Base-by-base conservation (phyloP, 768 basidiomycete genomes). In the Tylopilus subfusipes region DNA sequence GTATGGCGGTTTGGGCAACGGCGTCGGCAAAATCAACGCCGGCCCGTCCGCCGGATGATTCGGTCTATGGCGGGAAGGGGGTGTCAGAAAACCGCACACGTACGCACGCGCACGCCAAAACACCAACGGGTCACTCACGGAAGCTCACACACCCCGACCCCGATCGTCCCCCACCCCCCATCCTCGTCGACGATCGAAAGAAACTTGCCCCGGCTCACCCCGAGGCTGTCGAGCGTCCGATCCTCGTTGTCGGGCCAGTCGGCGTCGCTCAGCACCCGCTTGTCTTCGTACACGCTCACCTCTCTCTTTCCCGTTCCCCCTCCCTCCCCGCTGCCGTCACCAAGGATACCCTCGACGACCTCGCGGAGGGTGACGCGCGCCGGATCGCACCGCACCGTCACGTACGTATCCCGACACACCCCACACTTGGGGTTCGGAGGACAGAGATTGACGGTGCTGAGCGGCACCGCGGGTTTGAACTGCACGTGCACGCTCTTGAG, bases 201-300 rank as follows among this genome's bases (percentile, higher is more conserved):
- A 73, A 97, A 96, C 73, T 86, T 94, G 39, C 95, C 93, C 51
- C 86, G 73, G 0, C 80, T 82, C 30, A 96, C 83, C 44, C 82
- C 88, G 51, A 98, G 65, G 60, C 90, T 90, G 59, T 84, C 88
- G 60, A 99, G 68, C 44, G 91, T 93, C 56, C 87, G 79, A 3
- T 81, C 86, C 56, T 82, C 67, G 63, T 98, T 98, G 63, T 98
- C 95, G 43, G 92, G 88, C 79, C 89, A 96, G 65, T 98, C 96
- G 8, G 93, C 92, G 64, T 98, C 97, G 58, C 84, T 88, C 52
- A 99, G 72, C 42, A 99, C 72, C 42, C 94, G 79, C 62, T 88
- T 86, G 44, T 90, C 93, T 69, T 98, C 92, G 63, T 86, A 91
- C 33, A 95, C 87, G 60, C 83, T 88, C 12, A 94, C 83, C 42